Evolutionary conservation across 2,329 filamentous ascomycete genomes (phyloP), one percentile per base, ranked within the genome.

Genomic region (Scedosporium minutisporum): DNA sequence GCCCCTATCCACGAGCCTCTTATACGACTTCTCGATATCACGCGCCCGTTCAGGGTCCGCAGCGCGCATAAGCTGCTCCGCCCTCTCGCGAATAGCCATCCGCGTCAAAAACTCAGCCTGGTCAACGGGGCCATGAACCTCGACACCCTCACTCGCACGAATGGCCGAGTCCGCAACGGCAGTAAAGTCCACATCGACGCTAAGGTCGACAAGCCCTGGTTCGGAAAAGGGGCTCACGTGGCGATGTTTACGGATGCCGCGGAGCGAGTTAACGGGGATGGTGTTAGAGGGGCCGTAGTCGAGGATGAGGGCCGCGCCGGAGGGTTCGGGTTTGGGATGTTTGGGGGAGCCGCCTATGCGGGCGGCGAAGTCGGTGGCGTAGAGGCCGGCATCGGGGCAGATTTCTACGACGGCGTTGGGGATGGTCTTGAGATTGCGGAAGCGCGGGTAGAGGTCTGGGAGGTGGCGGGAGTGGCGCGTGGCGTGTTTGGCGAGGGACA

Each of bases 121-220:
- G 65, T 92, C 86, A 1, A 96, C 87, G 0, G 95, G 95, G 0
- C 95, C 95, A 70, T 97, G 93, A 6, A 96, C 90, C 74, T 99
- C 95, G 3, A 97, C 86, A 1, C 87, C 88, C 1, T 87, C 82
- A 66, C 88, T 93, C 0, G 90, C 89, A 46, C 82, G 78, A 57
- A 90, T 81, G 0, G 93, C 93, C 1, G 89, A 82, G 71, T 97
- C 93, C 0, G 92, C 93, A 1, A 99, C 77, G 10, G 88, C 91
- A 0, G 85, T 83, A 71, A 99, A 99, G 74, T 99, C 95, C 0
- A 99, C 95, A 71, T 99, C 93, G 0, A 90, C 93, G 67, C 87
- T 92, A 23, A 99, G 80, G 71, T 99, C 95, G 2, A 96, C 92
- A 27, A 88, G 82, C 0, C 95, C 95, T 0, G 95, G 90, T 5